These are phyloP conservation scores for Houttuynia cordata DNA, from an alignment of 164 flowering plant species.

Conservation along the genomic window DNA sequence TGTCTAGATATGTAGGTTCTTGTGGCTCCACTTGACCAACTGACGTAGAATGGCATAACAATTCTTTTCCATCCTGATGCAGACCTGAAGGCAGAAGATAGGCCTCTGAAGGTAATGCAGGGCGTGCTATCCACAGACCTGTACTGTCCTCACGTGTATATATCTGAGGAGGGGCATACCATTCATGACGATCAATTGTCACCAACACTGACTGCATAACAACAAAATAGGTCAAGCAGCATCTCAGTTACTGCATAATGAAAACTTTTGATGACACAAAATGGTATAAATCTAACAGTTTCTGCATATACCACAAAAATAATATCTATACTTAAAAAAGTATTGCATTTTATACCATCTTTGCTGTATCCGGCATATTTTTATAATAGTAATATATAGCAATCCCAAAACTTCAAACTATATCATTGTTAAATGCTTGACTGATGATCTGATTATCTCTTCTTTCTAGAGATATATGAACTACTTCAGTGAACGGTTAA, in stretches of 20 bases:
- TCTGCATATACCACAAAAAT: no score
- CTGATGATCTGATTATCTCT: no score
- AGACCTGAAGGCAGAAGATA: conserved; percentile 18
- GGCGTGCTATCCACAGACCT: conserved; percentile 67
- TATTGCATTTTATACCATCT: no score
- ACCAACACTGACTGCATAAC: conserved; percentile 81
- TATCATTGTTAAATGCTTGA: no score
- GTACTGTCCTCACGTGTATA: conserved; percentile 77
- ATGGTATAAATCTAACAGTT: no score
- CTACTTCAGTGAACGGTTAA: no score
- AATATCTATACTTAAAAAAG: no score
- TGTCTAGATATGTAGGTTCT: conserved; percentile 24
- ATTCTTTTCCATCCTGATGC: conserved; percentile 12
- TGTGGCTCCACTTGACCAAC: conserved; percentile 18
- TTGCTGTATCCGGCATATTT: no score
- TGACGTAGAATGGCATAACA: conserved; percentile 10
- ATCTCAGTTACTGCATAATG: background rate
- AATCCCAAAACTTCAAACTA: no score
- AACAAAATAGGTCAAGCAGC: background rate
- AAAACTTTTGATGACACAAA: background rate
- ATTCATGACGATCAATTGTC: conserved; percentile 89
- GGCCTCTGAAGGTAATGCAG: conserved; percentile 41
- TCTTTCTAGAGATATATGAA: no score
- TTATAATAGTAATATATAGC: no score
- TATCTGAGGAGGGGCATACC: conserved; percentile 89